Evolutionary conservation across 495 filamentous ascomycete species (phyloP).

Genomic region (Penicillium atrosanguineum): DNA sequence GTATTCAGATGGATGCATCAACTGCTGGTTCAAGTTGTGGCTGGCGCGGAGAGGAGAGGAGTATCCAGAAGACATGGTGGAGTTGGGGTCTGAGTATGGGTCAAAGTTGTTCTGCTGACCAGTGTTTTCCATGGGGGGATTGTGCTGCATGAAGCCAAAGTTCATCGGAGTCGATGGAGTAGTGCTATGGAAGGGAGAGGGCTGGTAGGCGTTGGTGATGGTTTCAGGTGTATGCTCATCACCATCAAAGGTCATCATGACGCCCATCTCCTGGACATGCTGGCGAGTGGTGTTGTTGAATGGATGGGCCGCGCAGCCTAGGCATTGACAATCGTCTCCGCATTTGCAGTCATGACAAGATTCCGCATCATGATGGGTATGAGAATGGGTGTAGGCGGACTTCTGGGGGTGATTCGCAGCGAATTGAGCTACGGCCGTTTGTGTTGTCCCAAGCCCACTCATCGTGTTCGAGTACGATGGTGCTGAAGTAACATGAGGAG

Average conservation of each 20-base stretch:
- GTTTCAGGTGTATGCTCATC: constrained; percentile 23
- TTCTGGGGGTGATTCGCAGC: constrained; percentile 8
- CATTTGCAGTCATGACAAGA: constrained; percentile 57
- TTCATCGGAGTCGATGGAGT: constrained; percentile 4
- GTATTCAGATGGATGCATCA: constrained; percentile 46
- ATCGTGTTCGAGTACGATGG: constrained; percentile 11
- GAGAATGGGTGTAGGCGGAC: constrained; percentile 6
- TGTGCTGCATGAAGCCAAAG: constrained; percentile 15
- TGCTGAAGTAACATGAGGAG: constrained; percentile 8
- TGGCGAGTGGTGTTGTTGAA: constrained; percentile 69
- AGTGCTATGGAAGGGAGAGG: constrained; percentile 5
- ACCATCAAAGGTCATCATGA: constrained; percentile 39
- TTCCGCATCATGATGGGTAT: constrained; percentile 13
- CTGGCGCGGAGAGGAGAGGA: constrained; percentile 27
- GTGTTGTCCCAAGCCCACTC: constrained; percentile 18
- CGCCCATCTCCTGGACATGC: constrained; percentile 55
- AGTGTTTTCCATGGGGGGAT: constrained; percentile 12
- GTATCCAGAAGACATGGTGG: constrained; percentile 25
- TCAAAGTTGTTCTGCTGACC: constrained; percentile 15
- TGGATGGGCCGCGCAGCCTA: constrained; percentile 68
- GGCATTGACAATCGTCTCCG: constrained; percentile 65
- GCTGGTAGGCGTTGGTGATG: constrained; percentile 16
- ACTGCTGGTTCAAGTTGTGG: constrained; percentile 24
- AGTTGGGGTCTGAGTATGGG: constrained; percentile 17
- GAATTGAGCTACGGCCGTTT: constrained; percentile 16